Percentiles rank a stretch among this genome's conserved stretches.
These are phyloP conservation scores for Hortiboletus campestris DNA, from an alignment of 768 basidiomycete species.

Conservation along the genomic window DNA sequence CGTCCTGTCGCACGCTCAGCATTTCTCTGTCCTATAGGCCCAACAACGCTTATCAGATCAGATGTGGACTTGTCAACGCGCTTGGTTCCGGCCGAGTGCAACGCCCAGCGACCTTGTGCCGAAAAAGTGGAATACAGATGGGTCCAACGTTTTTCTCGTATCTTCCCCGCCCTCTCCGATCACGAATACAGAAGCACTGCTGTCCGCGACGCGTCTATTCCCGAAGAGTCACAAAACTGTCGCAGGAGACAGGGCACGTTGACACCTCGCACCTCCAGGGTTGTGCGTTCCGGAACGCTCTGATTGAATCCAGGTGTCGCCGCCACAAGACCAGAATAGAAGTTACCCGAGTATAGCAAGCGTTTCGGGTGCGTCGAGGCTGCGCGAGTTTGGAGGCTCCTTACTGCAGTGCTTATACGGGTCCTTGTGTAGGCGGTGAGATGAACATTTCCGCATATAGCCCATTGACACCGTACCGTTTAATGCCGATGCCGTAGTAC, in stretches of 20 bases:
- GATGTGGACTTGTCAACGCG: background rate
- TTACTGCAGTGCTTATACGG: too few species aligned
- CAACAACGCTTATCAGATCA: constrained; percentile 6
- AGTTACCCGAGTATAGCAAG: background rate
- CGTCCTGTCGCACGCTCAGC: background rate
- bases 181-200: background rate
- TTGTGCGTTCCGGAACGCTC: background rate
- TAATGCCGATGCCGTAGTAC: background rate
- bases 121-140: background rate
- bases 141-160: background rate
- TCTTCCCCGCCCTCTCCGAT: constrained; percentile 10
- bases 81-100: background rate
- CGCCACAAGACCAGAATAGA: background rate
- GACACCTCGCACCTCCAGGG: constrained; percentile 8
- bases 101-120: constrained; percentile 1
- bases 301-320: background rate
- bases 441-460: background rate
- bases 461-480: constrained; percentile 4
- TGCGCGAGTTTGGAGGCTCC: background rate
- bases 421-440: background rate
- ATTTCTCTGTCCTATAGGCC: constrained; percentile 8
- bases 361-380: background rate
- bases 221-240: constrained; percentile 4
- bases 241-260: constrained; percentile 6
- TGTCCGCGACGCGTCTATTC: constrained; percentile 5